A percentile compares a stretch with the other conserved stretches of the same genome.
Conservation (phyloP, 2,329 filamentous ascomycete genomes). For the Aspergillus caelatus region DNA sequence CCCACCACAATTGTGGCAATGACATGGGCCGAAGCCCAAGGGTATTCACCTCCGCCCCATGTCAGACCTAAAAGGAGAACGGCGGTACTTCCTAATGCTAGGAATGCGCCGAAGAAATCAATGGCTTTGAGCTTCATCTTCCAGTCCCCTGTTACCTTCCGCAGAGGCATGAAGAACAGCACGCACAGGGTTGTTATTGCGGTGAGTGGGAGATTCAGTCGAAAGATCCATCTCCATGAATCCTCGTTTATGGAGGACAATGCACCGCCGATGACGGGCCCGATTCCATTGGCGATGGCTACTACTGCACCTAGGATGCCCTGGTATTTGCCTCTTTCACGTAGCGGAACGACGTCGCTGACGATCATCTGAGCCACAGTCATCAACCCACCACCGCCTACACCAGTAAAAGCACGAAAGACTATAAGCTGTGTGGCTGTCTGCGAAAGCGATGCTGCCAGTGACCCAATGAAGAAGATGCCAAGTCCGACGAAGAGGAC, state of each 20-base stretch:
- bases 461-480: slow-evolving; percentile 58
- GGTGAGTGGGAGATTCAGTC: slow-evolving; percentile 58
- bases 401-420: slow-evolving; percentile 62
- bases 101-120: slow-evolving; percentile 53
- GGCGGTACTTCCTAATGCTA: slow-evolving; percentile 50
- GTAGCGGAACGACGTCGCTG: slow-evolving; percentile 61
- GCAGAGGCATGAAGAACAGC: slow-evolving; percentile 60
- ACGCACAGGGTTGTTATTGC: slow-evolving; percentile 51
- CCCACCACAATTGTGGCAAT: slow-evolving; percentile 59
- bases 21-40: slow-evolving; percentile 60
- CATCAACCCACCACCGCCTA: slow-evolving; percentile 63
- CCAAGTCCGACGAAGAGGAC: slow-evolving; percentile 58
- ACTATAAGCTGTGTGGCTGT: slow-evolving; percentile 61
- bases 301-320: slow-evolving; percentile 55
- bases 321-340: slow-evolving; percentile 65
- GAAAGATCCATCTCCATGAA: slow-evolving; percentile 58
- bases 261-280: slow-evolving; percentile 57
- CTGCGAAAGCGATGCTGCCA: slow-evolving; percentile 61
- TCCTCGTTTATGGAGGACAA: slow-evolving; percentile 50
- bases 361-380: slow-evolving; percentile 64
- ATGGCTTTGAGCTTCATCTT: slow-evolving; percentile 54
- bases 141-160: slow-evolving; percentile 58
- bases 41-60: slow-evolving; percentile 63
- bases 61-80: slow-evolving; percentile 56
- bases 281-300: slow-evolving; percentile 58